These are phyloP conservation scores for Scleromitrula shiraiana DNA, from an alignment of 2,329 filamentous ascomycete species.

Conservation along the genomic window DNA sequence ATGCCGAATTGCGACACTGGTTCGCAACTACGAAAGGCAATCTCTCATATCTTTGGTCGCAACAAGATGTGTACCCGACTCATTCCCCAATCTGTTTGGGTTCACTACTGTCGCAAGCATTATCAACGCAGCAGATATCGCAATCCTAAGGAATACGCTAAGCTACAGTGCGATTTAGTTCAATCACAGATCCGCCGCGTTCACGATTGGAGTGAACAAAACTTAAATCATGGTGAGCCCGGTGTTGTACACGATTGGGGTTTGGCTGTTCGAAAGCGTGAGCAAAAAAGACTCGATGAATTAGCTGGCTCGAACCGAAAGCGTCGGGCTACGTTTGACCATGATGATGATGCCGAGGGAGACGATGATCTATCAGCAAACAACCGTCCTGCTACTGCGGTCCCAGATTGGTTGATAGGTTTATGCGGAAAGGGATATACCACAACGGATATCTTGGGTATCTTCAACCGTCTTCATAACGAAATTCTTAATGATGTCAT, in stretches of 20 bases:
- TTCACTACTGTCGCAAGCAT: conserved; percentile 72
- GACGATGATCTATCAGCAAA: conserved; percentile 13
- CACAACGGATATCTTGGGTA: conserved; percentile 29
- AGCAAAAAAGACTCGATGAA: conserved; percentile 48
- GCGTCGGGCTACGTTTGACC: conserved; percentile 22
- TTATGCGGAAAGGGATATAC: conserved; percentile 29
- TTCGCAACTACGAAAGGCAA: conserved; percentile 61
- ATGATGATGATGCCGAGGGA: conserved; percentile 18
- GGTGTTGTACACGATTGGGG: conserved; percentile 52
- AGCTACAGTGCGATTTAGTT: conserved; percentile 56
- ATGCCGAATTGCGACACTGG: conserved; percentile 50
- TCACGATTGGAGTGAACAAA: conserved; percentile 51
- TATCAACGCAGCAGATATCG: conserved; percentile 71
- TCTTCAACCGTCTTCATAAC: conserved; percentile 31
- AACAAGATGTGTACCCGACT: conserved; percentile 70
- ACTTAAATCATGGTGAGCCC: conserved; percentile 31
- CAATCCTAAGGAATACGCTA: conserved; percentile 51
- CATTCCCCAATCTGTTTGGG: conserved; percentile 64
- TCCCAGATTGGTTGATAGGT: conserved; percentile 28
- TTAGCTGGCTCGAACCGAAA: conserved; percentile 24
- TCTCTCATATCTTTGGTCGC: conserved; percentile 74
- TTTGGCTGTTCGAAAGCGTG: conserved; percentile 55
- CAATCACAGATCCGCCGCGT: conserved; percentile 54
- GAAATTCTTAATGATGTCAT: conserved; percentile 30
- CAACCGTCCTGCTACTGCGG: conserved; percentile 25